These are phyloP conservation scores for Papilionanthe hybrid DNA, from an alignment of 116 monocot species.

Conservation along the genomic window DNA sequence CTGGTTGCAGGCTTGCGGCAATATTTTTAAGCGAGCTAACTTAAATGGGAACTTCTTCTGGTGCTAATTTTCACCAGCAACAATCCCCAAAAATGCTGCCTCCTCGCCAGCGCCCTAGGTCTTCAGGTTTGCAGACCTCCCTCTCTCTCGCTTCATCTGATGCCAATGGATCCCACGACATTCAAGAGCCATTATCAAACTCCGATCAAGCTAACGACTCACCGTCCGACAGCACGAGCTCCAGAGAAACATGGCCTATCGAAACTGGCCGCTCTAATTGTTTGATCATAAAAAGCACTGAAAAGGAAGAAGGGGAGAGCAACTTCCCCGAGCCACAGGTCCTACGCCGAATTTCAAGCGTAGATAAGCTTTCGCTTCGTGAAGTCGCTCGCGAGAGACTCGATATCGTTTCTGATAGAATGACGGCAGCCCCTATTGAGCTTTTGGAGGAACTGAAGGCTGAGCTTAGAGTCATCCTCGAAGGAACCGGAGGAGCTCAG, in stretches of 20 bases:
- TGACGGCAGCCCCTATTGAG: conserved; percentile 68
- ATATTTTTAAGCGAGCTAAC: not conserved
- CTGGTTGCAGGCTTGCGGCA: not conserved
- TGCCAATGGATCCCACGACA: conserved; percentile 34
- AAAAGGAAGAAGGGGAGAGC: conserved; percentile 58
- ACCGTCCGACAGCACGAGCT: conserved; percentile 86
- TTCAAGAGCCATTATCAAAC: conserved; percentile 54
- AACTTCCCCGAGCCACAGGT: conserved; percentile 46
- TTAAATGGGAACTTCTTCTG: conserved; percentile 79
- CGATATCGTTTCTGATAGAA: conserved; percentile 62
- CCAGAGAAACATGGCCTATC: conserved; percentile 84
- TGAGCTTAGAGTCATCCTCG: conserved; percentile 74
- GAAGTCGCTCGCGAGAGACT: conserved; percentile 71
- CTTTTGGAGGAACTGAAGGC: conserved; percentile 74
- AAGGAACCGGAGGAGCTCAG: conserved; percentile 78
- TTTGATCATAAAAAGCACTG: conserved; percentile 28
- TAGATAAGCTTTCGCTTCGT: conserved; percentile 51
- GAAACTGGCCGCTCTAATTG: conserved; percentile 41
- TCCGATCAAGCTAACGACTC: conserved; percentile 75
- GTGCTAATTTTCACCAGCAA: conserved; percentile 71
- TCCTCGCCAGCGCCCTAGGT: conserved; percentile 55
- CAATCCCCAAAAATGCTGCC: conserved; percentile 60
- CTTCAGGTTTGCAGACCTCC: conserved; percentile 46
- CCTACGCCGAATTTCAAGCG: conserved; percentile 43
- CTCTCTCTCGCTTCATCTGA: conserved; percentile 64